Percentiles rank a stretch among this genome's conserved stretches.
These are phyloP conservation scores for Agapanthus africanus DNA, from an alignment of 106 monocot genomes.

Conservation along the genomic window DNA sequence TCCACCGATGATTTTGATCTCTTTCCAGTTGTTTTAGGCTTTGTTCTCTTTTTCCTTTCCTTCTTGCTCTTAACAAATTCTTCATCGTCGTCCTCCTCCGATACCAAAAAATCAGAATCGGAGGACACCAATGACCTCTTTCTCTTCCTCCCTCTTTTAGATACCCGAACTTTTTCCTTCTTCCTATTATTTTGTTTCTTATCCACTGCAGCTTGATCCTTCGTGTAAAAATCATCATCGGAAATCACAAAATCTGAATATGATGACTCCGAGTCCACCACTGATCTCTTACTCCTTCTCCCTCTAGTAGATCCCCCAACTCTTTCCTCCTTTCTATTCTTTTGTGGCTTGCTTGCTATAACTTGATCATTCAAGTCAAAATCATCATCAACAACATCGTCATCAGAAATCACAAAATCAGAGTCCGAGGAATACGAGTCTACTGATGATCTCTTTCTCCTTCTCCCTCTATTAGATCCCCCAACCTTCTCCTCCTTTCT, in stretches of 20 bases:
- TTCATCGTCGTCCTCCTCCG: conserved; percentile 25
- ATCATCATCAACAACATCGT: conserved; percentile 15
- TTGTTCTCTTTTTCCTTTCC: conserved; percentile 17
- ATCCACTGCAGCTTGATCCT: not conserved
- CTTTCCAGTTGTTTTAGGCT: not conserved
- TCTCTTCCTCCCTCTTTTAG: conserved; percentile 22
- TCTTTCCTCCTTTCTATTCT: conserved; percentile 7
- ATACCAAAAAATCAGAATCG: conserved; percentile 35
- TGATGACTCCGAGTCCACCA: conserved; percentile 14
- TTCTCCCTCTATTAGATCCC: conserved; percentile 6
- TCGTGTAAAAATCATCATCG: conserved; percentile 9
- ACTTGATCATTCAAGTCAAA: not conserved
- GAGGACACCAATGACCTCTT: conserved; percentile 36
- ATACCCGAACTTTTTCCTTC: not conserved
- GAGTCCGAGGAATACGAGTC: conserved; percentile 54
- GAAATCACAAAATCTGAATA: conserved; percentile 52
- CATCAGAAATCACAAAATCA: conserved; percentile 45
- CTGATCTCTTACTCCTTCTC: conserved; percentile 6
- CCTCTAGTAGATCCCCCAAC: not conserved
- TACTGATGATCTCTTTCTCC: conserved; percentile 31
- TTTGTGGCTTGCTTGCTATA: not conserved
- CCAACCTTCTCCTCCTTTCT: conserved; percentile 3
- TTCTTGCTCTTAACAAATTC: conserved; percentile 13
- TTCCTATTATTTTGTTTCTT: conserved; percentile 6
- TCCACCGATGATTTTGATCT: conserved; percentile 11